Evolutionary conservation across 192 early-diverging fungal species (phyloP), one percentile per base, ranked within the genome.

Genomic region (Jimgerdemannia flammicorona): DNA sequence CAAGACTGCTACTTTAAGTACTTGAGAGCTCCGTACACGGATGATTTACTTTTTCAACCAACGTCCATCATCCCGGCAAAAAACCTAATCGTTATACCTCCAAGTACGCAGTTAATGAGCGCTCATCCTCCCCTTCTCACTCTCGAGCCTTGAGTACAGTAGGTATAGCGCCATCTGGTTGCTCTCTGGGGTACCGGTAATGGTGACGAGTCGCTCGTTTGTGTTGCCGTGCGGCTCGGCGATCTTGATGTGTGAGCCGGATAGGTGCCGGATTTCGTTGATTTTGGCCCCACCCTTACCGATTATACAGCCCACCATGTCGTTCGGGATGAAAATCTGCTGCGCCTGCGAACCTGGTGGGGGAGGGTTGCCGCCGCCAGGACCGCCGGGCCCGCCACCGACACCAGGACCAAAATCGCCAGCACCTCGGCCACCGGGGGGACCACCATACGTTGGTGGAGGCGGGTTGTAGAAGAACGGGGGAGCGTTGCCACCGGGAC

Each of bases 141-240:
- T 84, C 81, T 99, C 96, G 44, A 99, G 85, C 77, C 93, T 87
- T 69, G 89, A 87, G 84, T 97, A 96, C 64, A 99, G 84, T 85
- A 99, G 80, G 73, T 94, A 93, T 43, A 99, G 85, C 10, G 97
- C 97, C 90, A 91, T 94, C 83, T 97, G 93, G 84, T 95, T 96
- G 72, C 88, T 89, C 73, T 96, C 96, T 0, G 91, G 90, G 3
- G 90, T 90, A 66, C 97, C 97, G 17, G 91, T 92, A 76, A 99
- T 94, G 9, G 96, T 97, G 17, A 99, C 92, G 44, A 96, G 80
- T 40, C 96, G 90, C 81, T 97, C 96, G 72, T 87, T 88, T 41
- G 70, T 78, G 70, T 86, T 87, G 72, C 85, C 89, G 70, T 87
- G 86, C 70, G 91, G 91, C 67, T 88, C 88, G 59, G 92, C 92